These are phyloP conservation scores for Tilletia caries DNA, from an alignment of 1,284 basidiomycete species.

Conservation along the genomic window DNA sequence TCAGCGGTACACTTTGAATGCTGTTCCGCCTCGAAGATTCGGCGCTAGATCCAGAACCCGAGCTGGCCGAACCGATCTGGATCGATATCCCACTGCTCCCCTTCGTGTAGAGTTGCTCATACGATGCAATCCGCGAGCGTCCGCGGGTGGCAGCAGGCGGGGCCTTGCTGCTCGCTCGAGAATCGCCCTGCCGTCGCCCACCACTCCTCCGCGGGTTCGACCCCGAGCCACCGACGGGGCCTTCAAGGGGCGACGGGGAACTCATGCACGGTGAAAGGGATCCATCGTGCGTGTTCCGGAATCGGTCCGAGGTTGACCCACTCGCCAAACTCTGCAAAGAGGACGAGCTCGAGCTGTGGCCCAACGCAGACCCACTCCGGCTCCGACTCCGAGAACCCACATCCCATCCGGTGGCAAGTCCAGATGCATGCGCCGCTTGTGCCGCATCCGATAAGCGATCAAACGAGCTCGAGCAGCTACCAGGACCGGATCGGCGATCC, in stretches of 20 bases:
- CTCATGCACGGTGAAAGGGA: no score
- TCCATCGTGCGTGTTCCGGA: not conserved
- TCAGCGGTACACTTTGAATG: not conserved
- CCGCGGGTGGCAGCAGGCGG: not conserved
- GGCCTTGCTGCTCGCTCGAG: not conserved
- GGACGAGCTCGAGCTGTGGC: not conserved
- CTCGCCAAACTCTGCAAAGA: slow-evolving; percentile 3
- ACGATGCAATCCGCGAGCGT: not conserved
- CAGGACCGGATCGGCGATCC: not conserved
- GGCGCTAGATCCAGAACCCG: not conserved
- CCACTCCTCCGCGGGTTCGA: not conserved
- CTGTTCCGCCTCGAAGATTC: slow-evolving; percentile 5
- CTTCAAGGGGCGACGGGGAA: no score
- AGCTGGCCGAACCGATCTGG: slow-evolving; percentile 6
- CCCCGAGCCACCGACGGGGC: not conserved
- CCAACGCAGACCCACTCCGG: not conserved
- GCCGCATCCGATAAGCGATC: slow-evolving; percentile 7
- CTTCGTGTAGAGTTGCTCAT: not conserved
- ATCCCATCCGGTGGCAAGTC: not conserved
- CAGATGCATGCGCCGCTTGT: not conserved
- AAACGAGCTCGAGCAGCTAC: slow-evolving; percentile 12
- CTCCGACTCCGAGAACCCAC: not conserved
- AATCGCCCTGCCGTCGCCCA: not conserved
- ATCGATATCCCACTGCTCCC: not conserved
- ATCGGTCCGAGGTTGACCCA: not conserved